Percentiles rank a stretch among this genome's conserved stretches.
These are phyloP conservation scores for Aspergillus fumigatiaffinis DNA, from an alignment of 2,329 filamentous ascomycete genomes.

Conservation along the genomic window DNA sequence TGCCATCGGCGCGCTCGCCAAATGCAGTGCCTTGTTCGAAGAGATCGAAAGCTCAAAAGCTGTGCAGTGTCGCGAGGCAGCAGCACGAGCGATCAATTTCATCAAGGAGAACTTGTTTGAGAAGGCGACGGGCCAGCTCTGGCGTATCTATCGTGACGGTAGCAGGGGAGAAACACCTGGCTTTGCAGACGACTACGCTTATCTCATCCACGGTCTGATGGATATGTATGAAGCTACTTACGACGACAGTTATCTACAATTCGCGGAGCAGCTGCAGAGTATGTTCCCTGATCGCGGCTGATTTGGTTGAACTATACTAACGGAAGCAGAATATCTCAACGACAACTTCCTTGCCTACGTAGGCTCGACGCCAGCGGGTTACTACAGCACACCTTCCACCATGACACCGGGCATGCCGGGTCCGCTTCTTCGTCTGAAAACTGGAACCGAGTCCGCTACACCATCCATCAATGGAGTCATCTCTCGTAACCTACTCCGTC, in stretches of 20 bases:
- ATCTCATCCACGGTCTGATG: constrained; percentile 75
- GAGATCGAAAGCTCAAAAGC: constrained; percentile 56
- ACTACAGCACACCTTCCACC: constrained; percentile 39
- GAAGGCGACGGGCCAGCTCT: constrained; percentile 56
- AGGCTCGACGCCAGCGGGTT: constrained; percentile 36
- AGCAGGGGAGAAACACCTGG: constrained; percentile 62
- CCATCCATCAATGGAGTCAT: constrained; percentile 86
- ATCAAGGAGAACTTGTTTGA: constrained; percentile 73
- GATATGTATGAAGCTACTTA: constrained; percentile 81
- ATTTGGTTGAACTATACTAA: constrained; percentile 10
- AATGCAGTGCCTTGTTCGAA: constrained; percentile 66
- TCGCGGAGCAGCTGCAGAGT: constrained; percentile 78
- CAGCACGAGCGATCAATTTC: constrained; percentile 66
- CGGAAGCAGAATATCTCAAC: constrained; percentile 63
- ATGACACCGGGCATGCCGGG: constrained; percentile 58
- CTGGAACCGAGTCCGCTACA: constrained; percentile 88
- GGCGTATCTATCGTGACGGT: constrained; percentile 67
- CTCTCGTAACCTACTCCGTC: constrained; percentile 80
- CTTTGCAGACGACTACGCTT: constrained; percentile 94
- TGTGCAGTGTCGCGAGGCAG: constrained; percentile 60
- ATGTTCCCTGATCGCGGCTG: constrained; percentile 25
- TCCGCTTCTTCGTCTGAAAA: constrained; percentile 78
- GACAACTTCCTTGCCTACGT: constrained; percentile 69
- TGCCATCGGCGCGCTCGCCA: constrained; percentile 76
- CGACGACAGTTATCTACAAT: constrained; percentile 69